Base-by-base conservation (phyloP, 2,329 filamentous ascomycete genomes). In the Botrytis paeoniae region DNA sequence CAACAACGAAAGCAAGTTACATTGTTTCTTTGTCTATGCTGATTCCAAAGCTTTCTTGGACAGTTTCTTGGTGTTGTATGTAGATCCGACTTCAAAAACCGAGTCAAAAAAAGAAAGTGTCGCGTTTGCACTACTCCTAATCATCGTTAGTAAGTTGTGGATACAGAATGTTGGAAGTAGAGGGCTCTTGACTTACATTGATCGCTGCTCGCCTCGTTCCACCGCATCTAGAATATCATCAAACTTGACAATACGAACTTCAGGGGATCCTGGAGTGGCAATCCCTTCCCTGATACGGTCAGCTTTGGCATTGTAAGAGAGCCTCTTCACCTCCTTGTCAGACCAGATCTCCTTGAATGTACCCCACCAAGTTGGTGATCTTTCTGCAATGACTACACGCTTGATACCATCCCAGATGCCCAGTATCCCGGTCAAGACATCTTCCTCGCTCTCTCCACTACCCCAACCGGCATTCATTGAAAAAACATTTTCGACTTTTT, bases 321-420 rank as follows among this genome's bases (percentile, higher is more conserved):
- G 41, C 18, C 8, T 51, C 22, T 45, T 39, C 29, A 72, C 29
- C 51, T 72, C 63, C 25, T 16, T 29, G 39, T 72, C 54, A 12
- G 70, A 72, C 70, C 70, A 72, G 2, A 72, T 72, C 51, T 72
- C 63, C 20, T 72, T 72, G 41, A 39, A 60, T 37, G 61, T 61
- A 18, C 70, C 63, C 70, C 51, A 72, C 70, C 70, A 72, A 9
- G 70, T 69, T 18, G 70, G 51, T 12, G 20, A 39, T 20, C 35
- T 57, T 41, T 72, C 70, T 22, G 59, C 37, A 18, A 72, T 39
- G 14, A 72, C 18, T 16, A 72, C 10, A 35, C 35, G 22, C 29
- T 61, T 72, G 32, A 69, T 10, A 1, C 70, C 63, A 32, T 68
- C 54, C 20, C 65, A 72, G 1, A 69, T 25, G 12, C 4, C 29